Conservation (phyloP, 495 filamentous ascomycete species). For the Talaromyces liani region DNA sequence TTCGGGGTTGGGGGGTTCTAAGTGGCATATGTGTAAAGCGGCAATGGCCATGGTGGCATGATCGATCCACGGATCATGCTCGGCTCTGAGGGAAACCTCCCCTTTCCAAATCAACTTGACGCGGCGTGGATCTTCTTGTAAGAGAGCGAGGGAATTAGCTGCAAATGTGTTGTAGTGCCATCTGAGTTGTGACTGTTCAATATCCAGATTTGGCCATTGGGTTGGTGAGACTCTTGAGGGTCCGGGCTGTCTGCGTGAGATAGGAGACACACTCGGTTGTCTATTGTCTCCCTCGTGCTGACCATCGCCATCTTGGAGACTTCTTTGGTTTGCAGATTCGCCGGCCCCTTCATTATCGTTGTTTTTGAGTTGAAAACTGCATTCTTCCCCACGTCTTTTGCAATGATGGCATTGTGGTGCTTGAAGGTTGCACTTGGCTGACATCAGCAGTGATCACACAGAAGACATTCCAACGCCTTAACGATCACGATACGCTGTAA, state of each 20-base stretch:
- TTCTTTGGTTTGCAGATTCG: neutral
- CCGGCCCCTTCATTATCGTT: neutral
- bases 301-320: neutral
- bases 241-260: neutral
- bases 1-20: conserved; percentile 5
- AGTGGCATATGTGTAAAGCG: conserved; percentile 5
- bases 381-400: conserved; percentile 8
- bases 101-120: conserved; percentile 7
- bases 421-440: conserved; percentile 8
- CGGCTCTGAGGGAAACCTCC: neutral
- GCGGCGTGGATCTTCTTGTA: conserved; percentile 6
- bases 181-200: neutral
- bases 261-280: neutral
- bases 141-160: neutral
- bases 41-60: conserved; percentile 1
- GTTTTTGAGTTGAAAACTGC: conserved; percentile 6
- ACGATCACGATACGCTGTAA: no score
- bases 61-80: conserved; percentile 1
- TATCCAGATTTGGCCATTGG: conserved; percentile 2
- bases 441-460: neutral
- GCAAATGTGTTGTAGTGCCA: conserved; percentile 7
- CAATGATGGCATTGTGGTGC: conserved; percentile 9
- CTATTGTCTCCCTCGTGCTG: neutral
- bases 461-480: no score
- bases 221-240: neutral